Percentiles rank a stretch among this genome's conserved stretches.
phyloP scores from a whole-genome alignment of 805 yeast genomes.

The Saccharomycopsis capsularis region DNA sequence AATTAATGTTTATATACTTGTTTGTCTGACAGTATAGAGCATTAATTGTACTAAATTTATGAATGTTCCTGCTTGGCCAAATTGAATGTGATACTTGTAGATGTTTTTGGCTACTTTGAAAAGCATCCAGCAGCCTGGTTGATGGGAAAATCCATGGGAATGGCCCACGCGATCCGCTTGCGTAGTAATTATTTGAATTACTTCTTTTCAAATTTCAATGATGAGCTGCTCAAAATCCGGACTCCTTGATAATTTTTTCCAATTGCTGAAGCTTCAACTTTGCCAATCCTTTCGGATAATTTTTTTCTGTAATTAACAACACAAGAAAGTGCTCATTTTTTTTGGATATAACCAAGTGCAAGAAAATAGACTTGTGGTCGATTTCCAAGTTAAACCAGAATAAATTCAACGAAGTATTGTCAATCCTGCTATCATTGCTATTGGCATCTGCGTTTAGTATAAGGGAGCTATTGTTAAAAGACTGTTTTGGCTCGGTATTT shows the following conservation, averaged over 20 bases:
- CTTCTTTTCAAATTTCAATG: too few species aligned
- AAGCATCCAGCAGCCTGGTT: too few species aligned
- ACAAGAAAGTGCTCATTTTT: slow-evolving; percentile 13
- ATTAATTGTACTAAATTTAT: too few species aligned
- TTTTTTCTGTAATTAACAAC: slow-evolving; percentile 7
- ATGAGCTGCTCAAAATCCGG: slow-evolving; percentile 16
- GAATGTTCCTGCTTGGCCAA: too few species aligned
- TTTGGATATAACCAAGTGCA: slow-evolving; percentile 14
- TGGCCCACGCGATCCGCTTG: too few species aligned
- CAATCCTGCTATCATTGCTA: neutral
- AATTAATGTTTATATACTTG: too few species aligned
- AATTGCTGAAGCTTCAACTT: slow-evolving; percentile 13
- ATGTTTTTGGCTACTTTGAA: too few species aligned
- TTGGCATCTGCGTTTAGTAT: too few species aligned
- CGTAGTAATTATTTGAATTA: too few species aligned
- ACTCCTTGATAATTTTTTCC: slow-evolving; percentile 4
- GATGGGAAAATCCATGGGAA: too few species aligned
- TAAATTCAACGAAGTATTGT: neutral
- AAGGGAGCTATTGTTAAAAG: neutral
- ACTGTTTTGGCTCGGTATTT: slow-evolving; percentile 8
- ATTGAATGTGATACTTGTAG: too few species aligned
- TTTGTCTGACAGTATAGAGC: too few species aligned
- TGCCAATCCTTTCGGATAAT: slow-evolving; percentile 20
- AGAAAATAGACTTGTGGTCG: slow-evolving; percentile 13
- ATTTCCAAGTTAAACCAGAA: slow-evolving; percentile 18